Percentiles rank a stretch among this genome's conserved stretches.
These are phyloP conservation scores for Crithidia thermophila DNA, from an alignment of 208 protist genomes.

Conservation along the genomic window DNA sequence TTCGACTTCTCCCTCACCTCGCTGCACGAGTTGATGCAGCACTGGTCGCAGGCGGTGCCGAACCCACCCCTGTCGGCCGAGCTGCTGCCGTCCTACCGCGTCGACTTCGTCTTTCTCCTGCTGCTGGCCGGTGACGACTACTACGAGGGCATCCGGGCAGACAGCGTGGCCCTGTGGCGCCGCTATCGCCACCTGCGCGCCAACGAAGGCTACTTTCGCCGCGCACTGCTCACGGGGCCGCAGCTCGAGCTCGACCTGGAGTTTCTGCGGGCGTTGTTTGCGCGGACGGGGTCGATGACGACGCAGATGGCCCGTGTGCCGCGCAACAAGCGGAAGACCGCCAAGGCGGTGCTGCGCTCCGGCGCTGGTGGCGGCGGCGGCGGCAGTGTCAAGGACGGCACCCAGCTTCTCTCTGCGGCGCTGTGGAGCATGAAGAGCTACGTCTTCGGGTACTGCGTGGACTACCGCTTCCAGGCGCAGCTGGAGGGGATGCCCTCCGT, in stretches of 20 bases:
- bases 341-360: conserved; percentile 32
- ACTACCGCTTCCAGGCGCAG: conserved; percentile 56
- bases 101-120: conserved; percentile 87
- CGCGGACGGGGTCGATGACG: conserved; percentile 11
- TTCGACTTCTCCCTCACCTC: conserved; percentile 44
- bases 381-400: conserved; percentile 36
- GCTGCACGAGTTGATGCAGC: conserved; percentile 62
- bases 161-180: conserved; percentile 57
- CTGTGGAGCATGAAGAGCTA: conserved; percentile 73
- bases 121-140: conserved; percentile 81
- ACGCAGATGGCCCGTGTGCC: conserved; percentile 17
- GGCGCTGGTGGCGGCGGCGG: conserved; percentile 14
- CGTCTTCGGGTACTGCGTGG: conserved; percentile 52
- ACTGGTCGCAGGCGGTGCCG: conserved; percentile 60
- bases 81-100: conserved; percentile 74
- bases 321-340: conserved; percentile 51
- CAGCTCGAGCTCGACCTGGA: conserved; percentile 61
- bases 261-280: conserved; percentile 54
- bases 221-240: conserved; percentile 41
- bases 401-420: conserved; percentile 62
- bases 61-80: conserved; percentile 43
- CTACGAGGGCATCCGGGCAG: conserved; percentile 64
- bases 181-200: conserved; percentile 74
- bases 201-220: conserved; percentile 65
- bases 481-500: conserved; percentile 26